A percentile compares a stretch with the other conserved stretches of the same genome.
Evolutionary conservation across 139 green algal genomes (phyloP).

Genomic region (Desmodesmus armatus): DNA sequence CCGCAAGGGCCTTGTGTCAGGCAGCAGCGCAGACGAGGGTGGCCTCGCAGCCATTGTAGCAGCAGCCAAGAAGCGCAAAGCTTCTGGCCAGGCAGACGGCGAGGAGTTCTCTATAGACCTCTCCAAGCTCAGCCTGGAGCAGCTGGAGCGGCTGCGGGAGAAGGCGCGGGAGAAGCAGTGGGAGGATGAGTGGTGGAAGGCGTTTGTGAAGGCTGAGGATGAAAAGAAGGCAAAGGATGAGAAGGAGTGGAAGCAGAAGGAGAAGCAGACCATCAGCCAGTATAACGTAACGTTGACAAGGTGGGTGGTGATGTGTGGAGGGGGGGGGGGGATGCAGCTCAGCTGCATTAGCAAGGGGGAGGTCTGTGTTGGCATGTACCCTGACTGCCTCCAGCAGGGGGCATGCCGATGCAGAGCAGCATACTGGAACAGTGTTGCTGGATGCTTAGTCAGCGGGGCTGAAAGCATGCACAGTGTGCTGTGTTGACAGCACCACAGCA

Average conservation of each 20-base stretch:
- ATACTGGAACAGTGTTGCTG: too few relatives aligned
- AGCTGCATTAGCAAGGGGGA: too few relatives aligned
- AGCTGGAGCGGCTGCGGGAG: constrained; percentile 31
- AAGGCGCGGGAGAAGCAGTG: constrained; percentile 49
- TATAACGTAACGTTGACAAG: constrained; percentile 41
- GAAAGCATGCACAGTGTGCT: too few relatives aligned
- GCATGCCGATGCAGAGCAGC: too few relatives aligned
- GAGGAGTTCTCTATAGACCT: not conserved
- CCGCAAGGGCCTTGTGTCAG: not conserved
- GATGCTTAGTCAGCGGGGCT: too few relatives aligned
- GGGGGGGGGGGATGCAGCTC: too few relatives aligned
- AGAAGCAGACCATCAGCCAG: constrained; percentile 19
- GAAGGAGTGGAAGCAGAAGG: not conserved
- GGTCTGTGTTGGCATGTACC: too few relatives aligned
- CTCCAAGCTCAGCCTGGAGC: constrained; percentile 9
- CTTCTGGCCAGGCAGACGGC: not conserved
- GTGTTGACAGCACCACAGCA: too few relatives aligned
- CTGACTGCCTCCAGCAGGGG: too few relatives aligned
- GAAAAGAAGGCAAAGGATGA: not conserved
- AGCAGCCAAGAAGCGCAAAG: not conserved
- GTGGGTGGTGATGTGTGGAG: too few relatives aligned
- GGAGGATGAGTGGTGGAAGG: constrained; percentile 46
- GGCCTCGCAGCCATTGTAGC: not conserved
- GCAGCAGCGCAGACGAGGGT: too few relatives aligned
- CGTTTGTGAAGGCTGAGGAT: constrained; percentile 32